These are phyloP conservation scores for Phlebiopsis flavidoalba DNA, from an alignment of 768 basidiomycete species.

Conservation along the genomic window DNA sequence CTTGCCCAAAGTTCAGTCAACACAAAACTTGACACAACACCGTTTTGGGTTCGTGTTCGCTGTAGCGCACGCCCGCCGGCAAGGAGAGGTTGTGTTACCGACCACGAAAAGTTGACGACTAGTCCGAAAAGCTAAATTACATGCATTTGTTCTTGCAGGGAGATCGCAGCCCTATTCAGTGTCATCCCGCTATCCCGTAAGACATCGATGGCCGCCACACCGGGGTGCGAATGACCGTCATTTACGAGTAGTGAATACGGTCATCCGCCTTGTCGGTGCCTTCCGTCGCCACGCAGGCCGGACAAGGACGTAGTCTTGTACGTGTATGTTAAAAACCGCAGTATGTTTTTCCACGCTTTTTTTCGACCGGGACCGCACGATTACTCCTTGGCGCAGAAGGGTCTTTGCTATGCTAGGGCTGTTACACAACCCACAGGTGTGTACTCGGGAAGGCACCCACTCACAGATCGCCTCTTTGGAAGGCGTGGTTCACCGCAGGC, in stretches of 20 bases:
- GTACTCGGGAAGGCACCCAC: conserved; percentile 1
- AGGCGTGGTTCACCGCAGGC: conserved; percentile 1
- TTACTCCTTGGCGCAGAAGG: not conserved
- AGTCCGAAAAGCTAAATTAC: not conserved
- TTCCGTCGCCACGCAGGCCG: not conserved
- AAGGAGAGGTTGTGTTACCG: not conserved
- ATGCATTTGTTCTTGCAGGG: not conserved
- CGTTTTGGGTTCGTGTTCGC: not conserved
- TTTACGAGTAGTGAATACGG: not conserved
- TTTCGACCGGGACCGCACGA: no score
- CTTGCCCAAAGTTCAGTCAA: not conserved
- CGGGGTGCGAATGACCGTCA: not conserved
- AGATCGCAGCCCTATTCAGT: not conserved
- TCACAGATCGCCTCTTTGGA: not conserved
- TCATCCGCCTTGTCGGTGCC: not conserved
- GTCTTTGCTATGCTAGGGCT: not conserved
- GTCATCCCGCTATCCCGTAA: not conserved
- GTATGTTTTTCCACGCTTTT: not conserved
- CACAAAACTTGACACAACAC: not conserved
- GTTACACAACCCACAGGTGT: not conserved
- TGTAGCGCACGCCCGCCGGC: not conserved
- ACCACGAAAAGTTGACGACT: not conserved
- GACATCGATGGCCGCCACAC: not conserved
- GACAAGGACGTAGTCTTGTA: conserved; percentile 5
- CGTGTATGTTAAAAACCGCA: conserved; percentile 5